Evolutionary conservation across 169 alveolate genomes (phyloP).

Genomic region (Perkinsus marinus): DNA sequence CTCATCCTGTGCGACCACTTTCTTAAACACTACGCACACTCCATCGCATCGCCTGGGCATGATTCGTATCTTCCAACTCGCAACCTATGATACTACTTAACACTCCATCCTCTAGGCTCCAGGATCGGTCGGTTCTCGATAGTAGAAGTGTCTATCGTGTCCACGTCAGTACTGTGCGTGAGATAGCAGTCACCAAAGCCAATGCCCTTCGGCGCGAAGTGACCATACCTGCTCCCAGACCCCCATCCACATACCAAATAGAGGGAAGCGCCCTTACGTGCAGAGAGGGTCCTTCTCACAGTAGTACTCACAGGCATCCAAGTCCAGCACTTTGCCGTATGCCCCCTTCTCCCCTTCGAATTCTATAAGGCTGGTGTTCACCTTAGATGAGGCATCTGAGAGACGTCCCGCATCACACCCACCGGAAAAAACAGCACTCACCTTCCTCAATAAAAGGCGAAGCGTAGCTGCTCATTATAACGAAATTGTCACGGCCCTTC

Average conservation of each 20-base stretch:
- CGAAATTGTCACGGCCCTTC: not conserved
- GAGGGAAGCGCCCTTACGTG: not conserved
- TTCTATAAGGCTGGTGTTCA: not conserved
- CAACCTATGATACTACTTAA: not conserved
- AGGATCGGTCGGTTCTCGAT: not conserved
- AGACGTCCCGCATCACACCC: not conserved
- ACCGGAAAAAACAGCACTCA: not conserved
- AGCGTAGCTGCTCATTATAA: not conserved
- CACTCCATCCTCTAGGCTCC: not conserved
- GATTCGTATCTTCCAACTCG: not conserved
- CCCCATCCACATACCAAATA: not conserved
- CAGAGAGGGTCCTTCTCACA: not conserved
- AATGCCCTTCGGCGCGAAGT: not conserved
- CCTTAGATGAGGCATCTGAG: not conserved
- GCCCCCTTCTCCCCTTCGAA: not conserved
- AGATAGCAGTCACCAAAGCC: not conserved
- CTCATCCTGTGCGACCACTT: not conserved
- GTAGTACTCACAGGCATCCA: not conserved
- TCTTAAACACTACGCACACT: not conserved
- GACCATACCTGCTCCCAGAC: not conserved
- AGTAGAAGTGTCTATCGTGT: not conserved
- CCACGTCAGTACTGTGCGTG: not conserved
- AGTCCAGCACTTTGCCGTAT: not conserved
- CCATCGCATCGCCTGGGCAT: not conserved
- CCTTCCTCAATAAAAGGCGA: not conserved